These are phyloP conservation scores for Ceratobasidium sp. DNA, from an alignment of 1,284 basidiomycete genomes.

Conservation along the genomic window DNA sequence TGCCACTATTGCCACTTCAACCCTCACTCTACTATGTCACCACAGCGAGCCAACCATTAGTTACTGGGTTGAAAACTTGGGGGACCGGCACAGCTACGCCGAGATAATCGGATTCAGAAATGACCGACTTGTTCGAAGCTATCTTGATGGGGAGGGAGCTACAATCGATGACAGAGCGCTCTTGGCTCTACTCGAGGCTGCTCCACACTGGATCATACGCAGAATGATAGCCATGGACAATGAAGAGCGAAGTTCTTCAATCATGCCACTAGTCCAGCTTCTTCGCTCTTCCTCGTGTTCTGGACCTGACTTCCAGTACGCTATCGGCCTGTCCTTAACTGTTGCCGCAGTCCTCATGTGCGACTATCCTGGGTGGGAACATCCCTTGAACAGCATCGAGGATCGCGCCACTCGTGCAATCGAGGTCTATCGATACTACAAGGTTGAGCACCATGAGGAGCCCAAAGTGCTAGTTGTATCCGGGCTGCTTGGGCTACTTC, in stretches of 20 bases:
- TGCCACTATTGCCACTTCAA: too few species aligned
- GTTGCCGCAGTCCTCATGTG: background rate
- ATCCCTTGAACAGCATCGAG: background rate
- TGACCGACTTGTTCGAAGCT: too few species aligned
- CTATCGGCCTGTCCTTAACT: background rate
- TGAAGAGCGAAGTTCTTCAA: background rate
- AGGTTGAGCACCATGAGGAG: background rate
- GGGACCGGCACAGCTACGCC: too few species aligned
- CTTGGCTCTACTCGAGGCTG: background rate
- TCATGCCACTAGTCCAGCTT: conserved; percentile 11
- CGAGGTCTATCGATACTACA: background rate
- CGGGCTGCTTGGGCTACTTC: conserved; percentile 11
- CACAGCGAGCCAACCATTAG: too few species aligned
- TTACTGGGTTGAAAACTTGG: too few species aligned
- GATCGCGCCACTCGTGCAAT: background rate
- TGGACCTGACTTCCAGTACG: background rate
- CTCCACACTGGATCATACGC: conserved; percentile 5
- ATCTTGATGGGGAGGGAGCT: background rate
- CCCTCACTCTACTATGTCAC: too few species aligned
- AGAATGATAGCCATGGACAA: background rate
- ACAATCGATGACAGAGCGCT: background rate
- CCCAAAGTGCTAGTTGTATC: background rate
- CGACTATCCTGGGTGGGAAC: background rate
- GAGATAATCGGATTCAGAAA: too few species aligned
- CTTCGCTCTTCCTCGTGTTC: background rate